Evolutionary conservation across 2,329 filamentous ascomycete species (phyloP), one percentile per base, ranked within the genome.

Genomic region (Rhynchosporium secalis): DNA sequence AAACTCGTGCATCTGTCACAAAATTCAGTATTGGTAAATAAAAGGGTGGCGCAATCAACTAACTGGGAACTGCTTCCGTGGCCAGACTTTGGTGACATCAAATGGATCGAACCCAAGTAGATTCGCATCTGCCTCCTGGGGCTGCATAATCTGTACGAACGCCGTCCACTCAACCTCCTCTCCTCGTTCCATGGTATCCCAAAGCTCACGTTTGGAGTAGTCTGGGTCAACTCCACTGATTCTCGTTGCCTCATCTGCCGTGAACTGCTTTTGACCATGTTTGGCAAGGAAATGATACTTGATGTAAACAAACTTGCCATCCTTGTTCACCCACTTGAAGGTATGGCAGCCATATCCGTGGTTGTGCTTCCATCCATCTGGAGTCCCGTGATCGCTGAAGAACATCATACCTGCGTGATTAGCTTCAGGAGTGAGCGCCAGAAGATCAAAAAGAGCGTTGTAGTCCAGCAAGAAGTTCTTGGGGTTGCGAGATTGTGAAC

Each of bases 321-420:
- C n/a, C 15, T 45, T 45, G 15, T 45, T 45, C 15, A 45, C 43
- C 43, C 43, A 45, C 43, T 45, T 45, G 43, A 45, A 45, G 43
- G 43, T 45, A 45, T 45, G 43, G 20, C 43, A 45, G n/a, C 43
- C 43, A 45, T 45, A 45, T 6, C 43, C 43, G 15, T 45, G 43
- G 43, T 45, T 45, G 43, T 45, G 43, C n/a, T 45, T 45, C 43
- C 43, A 45, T 45, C 43, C 43, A 45, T 45, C 43, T 45, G 43
- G 43, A 6, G 43, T 45, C 43, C 43, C 43, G 8, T 45, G 43
- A 45, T 45, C 43, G 43, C 43, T 45, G 15, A 45, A 45, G 43
- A 20, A 45, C 43, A 45, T 45, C 43, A 45, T 45, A 45, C 43
- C 43, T 7, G 43, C 43, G 15, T 45, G 43, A 45, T 45, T 45